phyloP scores from a whole-genome alignment of 2,329 filamentous ascomycete genomes.

The Teratosphaeria epicoccoides region DNA sequence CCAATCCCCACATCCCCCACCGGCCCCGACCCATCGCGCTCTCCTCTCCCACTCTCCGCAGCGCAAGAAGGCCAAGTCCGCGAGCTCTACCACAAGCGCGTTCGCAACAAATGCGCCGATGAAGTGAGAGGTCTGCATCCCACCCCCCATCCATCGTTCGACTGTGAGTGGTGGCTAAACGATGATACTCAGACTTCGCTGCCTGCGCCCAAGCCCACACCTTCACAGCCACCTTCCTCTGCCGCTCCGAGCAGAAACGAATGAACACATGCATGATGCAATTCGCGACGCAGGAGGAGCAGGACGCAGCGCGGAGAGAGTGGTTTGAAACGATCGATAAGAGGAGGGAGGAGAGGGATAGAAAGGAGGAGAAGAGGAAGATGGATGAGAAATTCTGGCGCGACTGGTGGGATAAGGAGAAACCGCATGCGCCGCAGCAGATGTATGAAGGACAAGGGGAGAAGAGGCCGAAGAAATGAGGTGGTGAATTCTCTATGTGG shows the following conservation, averaged over 20 bases:
- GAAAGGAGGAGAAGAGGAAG: conserved; percentile 35
- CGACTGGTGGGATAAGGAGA: conserved; percentile 41
- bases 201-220: conserved; percentile 79
- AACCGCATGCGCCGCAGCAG: conserved; percentile 15
- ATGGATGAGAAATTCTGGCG: conserved; percentile 37
- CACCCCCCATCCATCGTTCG: not conserved
- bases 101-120: conserved; percentile 60
- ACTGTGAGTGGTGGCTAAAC: not conserved
- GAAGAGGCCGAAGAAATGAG: not conserved
- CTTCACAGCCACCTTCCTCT: conserved; percentile 77
- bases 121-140: conserved; percentile 36
- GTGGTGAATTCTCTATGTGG: not conserved
- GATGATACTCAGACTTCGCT: conserved; percentile 60
- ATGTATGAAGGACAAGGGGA: not conserved
- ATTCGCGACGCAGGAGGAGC: conserved; percentile 72
- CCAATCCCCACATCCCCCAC: not conserved
- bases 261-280: conserved; percentile 94
- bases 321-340: conserved; percentile 77
- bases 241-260: conserved; percentile 62
- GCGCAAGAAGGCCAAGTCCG: conserved; percentile 73
- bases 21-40: conserved; percentile 4
- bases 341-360: conserved; percentile 56
- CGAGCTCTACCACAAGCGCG: conserved; percentile 69
- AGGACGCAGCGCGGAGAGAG: conserved; percentile 81
- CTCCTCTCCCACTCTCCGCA: conserved; percentile 68